These are phyloP conservation scores for Lactifluus piperatus DNA, from an alignment of 768 basidiomycete species.

Conservation along the genomic window DNA sequence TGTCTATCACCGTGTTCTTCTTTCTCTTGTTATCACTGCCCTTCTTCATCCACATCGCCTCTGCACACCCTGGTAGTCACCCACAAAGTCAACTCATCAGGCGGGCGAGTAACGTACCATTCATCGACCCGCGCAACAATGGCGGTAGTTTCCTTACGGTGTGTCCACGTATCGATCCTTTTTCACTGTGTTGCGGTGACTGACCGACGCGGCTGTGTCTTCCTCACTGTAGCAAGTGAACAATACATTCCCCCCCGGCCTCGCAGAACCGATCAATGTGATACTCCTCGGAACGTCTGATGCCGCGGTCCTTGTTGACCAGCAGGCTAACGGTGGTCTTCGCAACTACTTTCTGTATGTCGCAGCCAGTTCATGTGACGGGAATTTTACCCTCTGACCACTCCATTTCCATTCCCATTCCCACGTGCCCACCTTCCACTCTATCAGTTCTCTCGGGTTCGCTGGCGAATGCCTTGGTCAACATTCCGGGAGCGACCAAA, in stretches of 20 bases:
- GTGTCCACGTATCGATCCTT: slow-evolving; percentile 23
- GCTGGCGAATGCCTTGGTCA: slow-evolving; percentile 80
- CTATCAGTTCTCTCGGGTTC: slow-evolving; percentile 56
- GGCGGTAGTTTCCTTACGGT: slow-evolving; percentile 73
- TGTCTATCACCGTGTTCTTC: slow-evolving; percentile 24
- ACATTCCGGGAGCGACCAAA: slow-evolving; percentile 57
- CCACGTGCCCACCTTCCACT: neutral
- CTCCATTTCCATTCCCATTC: neutral
- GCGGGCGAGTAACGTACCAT: slow-evolving; percentile 35
- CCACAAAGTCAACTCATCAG: slow-evolving; percentile 22
- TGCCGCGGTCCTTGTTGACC: slow-evolving; percentile 51
- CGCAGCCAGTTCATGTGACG: neutral
- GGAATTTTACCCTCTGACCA: neutral
- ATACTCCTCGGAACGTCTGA: slow-evolving; percentile 78
- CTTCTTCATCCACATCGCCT: slow-evolving; percentile 19
- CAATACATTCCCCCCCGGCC: slow-evolving; percentile 1
- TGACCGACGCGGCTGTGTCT: neutral
- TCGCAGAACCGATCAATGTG: slow-evolving; percentile 72
- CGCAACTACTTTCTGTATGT: slow-evolving; percentile 77
- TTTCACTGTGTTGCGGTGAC: too few species aligned
- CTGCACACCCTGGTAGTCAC: slow-evolving; percentile 6
- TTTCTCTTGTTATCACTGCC: slow-evolving; percentile 29
- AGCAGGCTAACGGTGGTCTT: slow-evolving; percentile 57
- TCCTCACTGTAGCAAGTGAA: slow-evolving; percentile 1
- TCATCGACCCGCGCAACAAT: slow-evolving; percentile 41